Evolutionary conservation across 108 stramenopile species (phyloP).

Genomic region (Stephanodiscus triporus): DNA sequence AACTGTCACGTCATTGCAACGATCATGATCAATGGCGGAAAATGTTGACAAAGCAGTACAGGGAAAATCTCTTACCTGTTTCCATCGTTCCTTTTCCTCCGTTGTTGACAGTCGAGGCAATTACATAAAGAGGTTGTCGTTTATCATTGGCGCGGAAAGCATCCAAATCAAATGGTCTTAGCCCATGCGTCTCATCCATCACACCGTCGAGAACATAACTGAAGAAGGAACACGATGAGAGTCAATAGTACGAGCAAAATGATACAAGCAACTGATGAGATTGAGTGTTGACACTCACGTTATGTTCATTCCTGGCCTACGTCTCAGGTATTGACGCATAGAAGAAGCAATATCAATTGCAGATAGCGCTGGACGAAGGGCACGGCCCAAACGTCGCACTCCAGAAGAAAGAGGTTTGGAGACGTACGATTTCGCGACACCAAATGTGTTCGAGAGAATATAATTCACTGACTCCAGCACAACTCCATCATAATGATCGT

Average conservation of each 20-base stretch:
- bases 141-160: constrained; percentile 50
- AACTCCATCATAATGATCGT: constrained; percentile 46
- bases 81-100: constrained; percentile 47
- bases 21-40: neutral
- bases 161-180: constrained; percentile 54
- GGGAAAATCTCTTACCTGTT: neutral
- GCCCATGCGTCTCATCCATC: constrained; percentile 45
- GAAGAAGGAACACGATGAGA: neutral
- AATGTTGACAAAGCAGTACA: neutral
- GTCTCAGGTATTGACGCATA: constrained; percentile 46
- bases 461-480: constrained; percentile 33
- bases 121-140: constrained; percentile 44
- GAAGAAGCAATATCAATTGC: constrained; percentile 44
- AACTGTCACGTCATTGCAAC: constrained; percentile 14
- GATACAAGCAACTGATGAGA: neutral
- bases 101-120: constrained; percentile 40
- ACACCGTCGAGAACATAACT: constrained; percentile 49
- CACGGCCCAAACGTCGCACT: constrained; percentile 15
- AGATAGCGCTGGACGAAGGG: constrained; percentile 26
- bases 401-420: constrained; percentile 37
- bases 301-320: constrained; percentile 55
- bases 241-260: neutral
- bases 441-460: constrained; percentile 21
- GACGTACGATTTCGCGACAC: constrained; percentile 17
- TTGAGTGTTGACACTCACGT: constrained; percentile 10